phyloP scores from a whole-genome alignment of 2,329 filamentous ascomycete genomes.

The Teratosphaeriaceae sp. region DNA sequence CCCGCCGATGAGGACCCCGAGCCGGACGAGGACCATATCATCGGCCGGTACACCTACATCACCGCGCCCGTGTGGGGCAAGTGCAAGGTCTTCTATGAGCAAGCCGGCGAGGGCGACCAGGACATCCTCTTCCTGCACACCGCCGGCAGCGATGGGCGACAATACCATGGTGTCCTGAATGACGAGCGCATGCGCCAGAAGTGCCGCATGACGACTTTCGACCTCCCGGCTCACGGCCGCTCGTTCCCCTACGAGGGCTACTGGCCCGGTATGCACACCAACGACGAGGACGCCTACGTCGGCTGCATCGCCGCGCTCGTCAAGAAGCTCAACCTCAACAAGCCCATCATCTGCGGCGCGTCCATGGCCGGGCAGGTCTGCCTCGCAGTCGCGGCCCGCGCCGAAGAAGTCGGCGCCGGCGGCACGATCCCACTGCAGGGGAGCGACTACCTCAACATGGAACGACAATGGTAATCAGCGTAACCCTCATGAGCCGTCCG shows the following conservation, averaged over 20 bases:
- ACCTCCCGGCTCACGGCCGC: constrained; percentile 44
- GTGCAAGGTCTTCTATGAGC: constrained; percentile 46
- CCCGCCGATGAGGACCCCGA: constrained; percentile 34
- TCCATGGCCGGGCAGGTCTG: constrained; percentile 44
- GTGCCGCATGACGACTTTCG: constrained; percentile 45
- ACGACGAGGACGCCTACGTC: constrained; percentile 40
- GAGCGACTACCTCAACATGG: constrained; percentile 33
- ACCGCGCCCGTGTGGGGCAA: constrained; percentile 40
- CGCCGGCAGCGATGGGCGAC: constrained; percentile 40
- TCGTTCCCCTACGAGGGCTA: constrained; percentile 41
- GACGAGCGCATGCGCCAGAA: constrained; percentile 40
- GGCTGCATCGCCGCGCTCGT: constrained; percentile 39
- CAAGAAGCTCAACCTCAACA: constrained; percentile 35
- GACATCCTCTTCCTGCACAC: constrained; percentile 35
- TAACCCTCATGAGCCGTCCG: not conserved
- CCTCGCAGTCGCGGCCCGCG: constrained; percentile 39
- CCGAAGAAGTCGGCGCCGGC: constrained; percentile 40
- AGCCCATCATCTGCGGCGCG: constrained; percentile 43
- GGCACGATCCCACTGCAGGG: constrained; percentile 42
- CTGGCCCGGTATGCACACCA: constrained; percentile 37
- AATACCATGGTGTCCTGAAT: constrained; percentile 49
- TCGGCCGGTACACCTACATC: constrained; percentile 43
- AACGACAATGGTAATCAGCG: constrained; percentile 22
- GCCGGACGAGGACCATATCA: constrained; percentile 37
- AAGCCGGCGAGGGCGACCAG: constrained; percentile 40